These are phyloP conservation scores for Claviceps purpurea DNA, from an alignment of 2,329 filamentous ascomycete genomes.

Conservation along the genomic window DNA sequence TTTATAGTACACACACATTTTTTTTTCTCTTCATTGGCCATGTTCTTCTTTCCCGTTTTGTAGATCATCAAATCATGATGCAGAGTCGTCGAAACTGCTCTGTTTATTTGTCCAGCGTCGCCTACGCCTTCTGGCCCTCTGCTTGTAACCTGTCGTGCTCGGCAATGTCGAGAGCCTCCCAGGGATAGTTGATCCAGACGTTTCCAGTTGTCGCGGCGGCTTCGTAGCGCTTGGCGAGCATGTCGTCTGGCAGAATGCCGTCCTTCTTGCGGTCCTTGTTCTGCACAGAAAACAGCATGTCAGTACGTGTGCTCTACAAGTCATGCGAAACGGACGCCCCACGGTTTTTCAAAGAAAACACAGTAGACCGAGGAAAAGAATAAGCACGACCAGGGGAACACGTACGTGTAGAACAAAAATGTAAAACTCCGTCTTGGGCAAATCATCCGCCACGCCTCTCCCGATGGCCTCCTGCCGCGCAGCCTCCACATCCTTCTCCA, in stretches of 20 bases:
- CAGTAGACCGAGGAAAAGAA: background rate
- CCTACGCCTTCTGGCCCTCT: constrained; percentile 15
- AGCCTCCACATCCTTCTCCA: constrained; percentile 84
- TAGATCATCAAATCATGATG: background rate
- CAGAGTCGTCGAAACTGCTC: background rate
- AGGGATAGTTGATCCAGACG: constrained; percentile 98
- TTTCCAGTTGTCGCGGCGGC: constrained; percentile 84
- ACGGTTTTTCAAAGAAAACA: background rate
- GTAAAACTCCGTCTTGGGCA: constrained; percentile 67
- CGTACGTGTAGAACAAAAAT: constrained; percentile 90
- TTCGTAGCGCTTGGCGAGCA: constrained; percentile 65
- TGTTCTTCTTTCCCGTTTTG: background rate
- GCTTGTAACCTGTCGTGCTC: constrained; percentile 68
- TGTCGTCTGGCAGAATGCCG: constrained; percentile 64
- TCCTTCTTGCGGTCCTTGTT: constrained; percentile 99
- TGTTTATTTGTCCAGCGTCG: background rate
- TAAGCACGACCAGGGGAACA: constrained; percentile 11
- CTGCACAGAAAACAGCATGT: constrained; percentile 24
- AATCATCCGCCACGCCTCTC: constrained; percentile 52
- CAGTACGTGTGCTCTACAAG: background rate
- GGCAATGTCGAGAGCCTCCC: constrained; percentile 91
- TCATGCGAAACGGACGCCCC: background rate
- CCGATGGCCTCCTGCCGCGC: constrained; percentile 61
- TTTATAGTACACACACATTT: background rate
- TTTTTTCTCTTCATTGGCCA: background rate